Evolutionary conservation across 2,329 filamentous ascomycete species (phyloP), one percentile per base, ranked within the genome.

Genomic region (Myriosclerotinia scirpicola): DNA sequence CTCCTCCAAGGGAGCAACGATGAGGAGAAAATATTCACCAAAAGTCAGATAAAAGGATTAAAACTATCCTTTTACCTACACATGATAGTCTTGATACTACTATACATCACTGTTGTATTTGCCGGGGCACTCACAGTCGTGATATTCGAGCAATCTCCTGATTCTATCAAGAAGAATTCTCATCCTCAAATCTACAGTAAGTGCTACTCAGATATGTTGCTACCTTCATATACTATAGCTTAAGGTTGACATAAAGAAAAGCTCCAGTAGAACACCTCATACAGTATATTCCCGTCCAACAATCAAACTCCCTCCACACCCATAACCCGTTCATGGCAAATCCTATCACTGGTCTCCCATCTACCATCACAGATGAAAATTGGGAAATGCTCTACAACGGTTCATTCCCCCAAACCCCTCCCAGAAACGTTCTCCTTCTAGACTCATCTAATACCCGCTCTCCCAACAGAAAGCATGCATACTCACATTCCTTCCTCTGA

Each of bases 301-400:
- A 61, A 30, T 34, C 42, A 20, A 61, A 61, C n/a, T 40, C 58
- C 17, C 44, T 61, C 9, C 58, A 61, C 15, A 34, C 20, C 17
- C 58, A 38, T 17, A 61, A 61, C 26, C 46, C 46, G 7, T 61
- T 61, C 9, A 61, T 61, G 58, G 58, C 20, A 20, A n/a, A 61
- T 17, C 58, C 58, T 17, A 11, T 8, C 30, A 61, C 44, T n/a
- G 58, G 58, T 17, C 46, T 61, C 11, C 58, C 58, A 5, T 30
- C 48, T 15, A 34, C 34, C 11, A 52, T 15, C 34, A 40, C 46
- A 14, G 58, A 61, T 22, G 58, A 52, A n/a, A 34, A 38, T 14
- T 61, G 58, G 58, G 30, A 61, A 17, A 52, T 61, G 58, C 46
- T 61, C 15, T 61, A 61, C 9, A 61, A 61, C 14, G 58, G 58